Percentiles rank a stretch among this genome's conserved stretches.
Conservation (phyloP, 2,329 filamentous ascomycete species). For the Ophiostoma ulmi region DNA sequence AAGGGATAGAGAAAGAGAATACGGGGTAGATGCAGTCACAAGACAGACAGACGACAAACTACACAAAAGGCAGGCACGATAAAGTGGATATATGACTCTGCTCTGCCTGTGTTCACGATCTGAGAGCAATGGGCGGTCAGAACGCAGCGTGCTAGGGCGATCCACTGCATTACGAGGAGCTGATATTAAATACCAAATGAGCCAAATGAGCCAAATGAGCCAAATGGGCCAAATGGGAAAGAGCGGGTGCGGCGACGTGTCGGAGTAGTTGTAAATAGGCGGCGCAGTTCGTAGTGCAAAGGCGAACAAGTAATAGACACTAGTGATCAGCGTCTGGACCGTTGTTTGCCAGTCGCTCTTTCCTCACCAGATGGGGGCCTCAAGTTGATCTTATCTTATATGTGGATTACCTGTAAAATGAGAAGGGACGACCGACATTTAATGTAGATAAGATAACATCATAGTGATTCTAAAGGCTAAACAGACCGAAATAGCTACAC, state of each 20-base stretch:
- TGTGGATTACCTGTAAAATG: neutral
- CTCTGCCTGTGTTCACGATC: slow-evolving; percentile 14
- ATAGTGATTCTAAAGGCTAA: neutral
- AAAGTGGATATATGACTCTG: neutral
- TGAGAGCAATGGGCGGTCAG: slow-evolving; percentile 21
- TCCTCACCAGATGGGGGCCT: neutral
- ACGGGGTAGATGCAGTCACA: neutral
- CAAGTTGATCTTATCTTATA: neutral
- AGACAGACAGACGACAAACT: neutral
- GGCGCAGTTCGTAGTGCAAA: neutral
- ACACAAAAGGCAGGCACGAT: neutral
- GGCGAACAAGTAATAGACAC: neutral
- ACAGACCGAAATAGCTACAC: neutral
- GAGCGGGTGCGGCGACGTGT: neutral
- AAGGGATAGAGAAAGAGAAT: neutral
- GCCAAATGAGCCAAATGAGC: no score
- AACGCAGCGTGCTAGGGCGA: neutral
- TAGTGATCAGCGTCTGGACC: neutral
- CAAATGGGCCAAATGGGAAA: neutral
- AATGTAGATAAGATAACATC: neutral
- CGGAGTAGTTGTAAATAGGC: neutral
- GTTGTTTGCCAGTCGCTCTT: slow-evolving; percentile 9
- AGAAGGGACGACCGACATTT: neutral
- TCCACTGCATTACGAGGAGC: slow-evolving; percentile 10
- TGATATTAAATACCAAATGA: neutral